Evolutionary conservation across 352 stramenopile species (phyloP).

Genomic region (Halophytophthora polymorphica): DNA sequence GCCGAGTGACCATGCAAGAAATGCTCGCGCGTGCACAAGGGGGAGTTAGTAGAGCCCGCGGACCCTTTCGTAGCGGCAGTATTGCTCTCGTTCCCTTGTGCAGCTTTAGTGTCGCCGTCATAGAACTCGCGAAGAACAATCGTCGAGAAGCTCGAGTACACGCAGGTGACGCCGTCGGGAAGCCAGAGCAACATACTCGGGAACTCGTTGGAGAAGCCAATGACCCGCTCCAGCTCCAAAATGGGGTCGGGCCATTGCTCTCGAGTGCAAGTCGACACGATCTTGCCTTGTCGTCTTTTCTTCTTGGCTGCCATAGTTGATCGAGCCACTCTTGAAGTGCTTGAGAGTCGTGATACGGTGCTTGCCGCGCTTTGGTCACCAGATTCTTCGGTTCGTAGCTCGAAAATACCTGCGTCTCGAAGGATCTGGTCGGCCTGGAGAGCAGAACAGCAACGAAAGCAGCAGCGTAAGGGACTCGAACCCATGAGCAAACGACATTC

Average conservation of each 20-base stretch:
- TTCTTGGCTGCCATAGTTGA: slow-evolving; percentile 9
- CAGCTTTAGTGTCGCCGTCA: slow-evolving; percentile 3
- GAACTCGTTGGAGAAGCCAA: slow-evolving; percentile 58
- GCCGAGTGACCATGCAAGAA: slow-evolving; percentile 43
- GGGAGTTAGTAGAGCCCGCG: slow-evolving; percentile 2
- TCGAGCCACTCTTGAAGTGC: slow-evolving; percentile 5
- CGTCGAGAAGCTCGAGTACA: slow-evolving; percentile 65
- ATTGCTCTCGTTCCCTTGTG: slow-evolving; percentile 6
- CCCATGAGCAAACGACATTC: no score
- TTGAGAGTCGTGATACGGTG: slow-evolving; percentile 7
- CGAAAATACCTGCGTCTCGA: slow-evolving; percentile 35
- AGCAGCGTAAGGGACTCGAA: neutral
- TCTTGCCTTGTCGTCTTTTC: slow-evolving; percentile 5
- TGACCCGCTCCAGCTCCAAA: slow-evolving; percentile 49
- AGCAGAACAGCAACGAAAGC: neutral
- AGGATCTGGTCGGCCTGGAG: slow-evolving; percentile 45
- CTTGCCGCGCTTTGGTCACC: slow-evolving; percentile 11
- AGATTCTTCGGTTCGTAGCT: slow-evolving; percentile 4
- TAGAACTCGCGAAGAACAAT: slow-evolving; percentile 53
- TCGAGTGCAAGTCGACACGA: slow-evolving; percentile 29
- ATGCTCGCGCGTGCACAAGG: slow-evolving; percentile 17
- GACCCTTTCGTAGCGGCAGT: slow-evolving; percentile 20
- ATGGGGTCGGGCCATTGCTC: slow-evolving; percentile 67
- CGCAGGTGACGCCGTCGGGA: slow-evolving; percentile 34
- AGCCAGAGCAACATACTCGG: slow-evolving; percentile 51